Evolutionary conservation across 1,139 yeast species (phyloP), one percentile per base, ranked within the genome.

Genomic region (Taphrina populina): DNA sequence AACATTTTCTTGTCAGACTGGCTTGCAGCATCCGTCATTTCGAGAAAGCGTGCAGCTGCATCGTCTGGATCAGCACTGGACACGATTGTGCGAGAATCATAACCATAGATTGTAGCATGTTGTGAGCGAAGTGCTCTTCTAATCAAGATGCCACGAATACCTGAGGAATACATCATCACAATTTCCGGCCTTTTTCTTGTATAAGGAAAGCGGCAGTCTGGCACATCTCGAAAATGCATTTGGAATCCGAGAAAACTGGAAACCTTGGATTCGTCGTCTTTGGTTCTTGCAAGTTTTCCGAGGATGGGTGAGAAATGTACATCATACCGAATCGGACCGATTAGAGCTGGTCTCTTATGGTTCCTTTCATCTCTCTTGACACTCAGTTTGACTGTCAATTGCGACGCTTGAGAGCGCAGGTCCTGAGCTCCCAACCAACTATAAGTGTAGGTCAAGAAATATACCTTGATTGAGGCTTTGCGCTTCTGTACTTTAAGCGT

Each of bases 101-200:
- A 45, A 4, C 57, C 57, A 36, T 52, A 52, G 35, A 52, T 44
- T 32, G 52, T 39, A 21, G 46, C 39, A 27, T 52, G 40, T 19
- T 52, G 57, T 8, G 45, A 39, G 10, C 40, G 33, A 7, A 52
- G 36, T 13, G 57, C 57, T 19, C 52, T 30, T 8, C 52, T 30
- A 29, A 52, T 44, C 32, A 52, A 33, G 1, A 21, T 29, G 13
- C 57, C 57, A 7, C 47, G 46, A 17, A 52, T 17, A n/a, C 49
- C 49, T 8, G 32, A n/a, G 6, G 52, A 33, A 27, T 39, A 45
- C 57, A 45, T 44, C 52, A 41, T 32, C 39, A 45, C 57, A 13
- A 43, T 52, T 23, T 44, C 57, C 4, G 52, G 27, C 1, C 52
- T 45, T 30, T 36, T 35, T 34, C 29, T 20, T 2, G 52, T 52